Evolutionary conservation across 768 basidiomycete genomes (phyloP), one percentile per base, ranked within the genome.

Genomic region (Mycena sanguinolenta): DNA sequence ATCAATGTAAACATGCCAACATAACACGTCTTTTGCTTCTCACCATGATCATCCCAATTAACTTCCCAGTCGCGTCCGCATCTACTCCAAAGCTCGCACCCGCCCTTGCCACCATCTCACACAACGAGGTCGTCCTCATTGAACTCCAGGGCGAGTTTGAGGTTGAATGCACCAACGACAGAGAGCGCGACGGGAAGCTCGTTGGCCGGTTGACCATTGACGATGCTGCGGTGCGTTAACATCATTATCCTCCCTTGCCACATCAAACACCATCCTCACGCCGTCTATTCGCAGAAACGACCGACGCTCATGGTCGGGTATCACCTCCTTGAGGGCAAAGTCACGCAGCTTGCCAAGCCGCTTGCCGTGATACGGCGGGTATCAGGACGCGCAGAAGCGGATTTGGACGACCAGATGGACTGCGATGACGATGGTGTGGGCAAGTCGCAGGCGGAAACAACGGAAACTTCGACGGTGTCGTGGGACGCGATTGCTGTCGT

Each of bases 251-350:
- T 54, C 53, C 27, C 4, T 14, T 39, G 10, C 36, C 36, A 38
- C 8, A 38, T 61, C 10, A 28, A 27, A 64, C 21, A 42, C 60
- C 19, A 55, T 17, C 0, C 54, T 62, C 30, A 71, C 60, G 65
- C 55, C 39, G 39, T 14, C 39, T 39, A 49, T 7, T 39, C 9
- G 64, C 72, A 95, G 94, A 91, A 88, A 71, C 94, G 91, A 73
- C 90, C 94, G 4, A 95, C 90, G 3, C 85, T 98, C 8, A 79
- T 85, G 63, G 93, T 98, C 68, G 96, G 96, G 16, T 91, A 97
- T 80, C 95, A 98, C 75, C 84, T 96, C 34, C 89, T 98, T 6
- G 97, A 98, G 76, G 96, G 96, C 62, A 94, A 93, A 77, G 84
- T 97, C 69, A 85, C 89, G 38, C 84, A 81, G 53, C 85, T 98